A percentile compares a stretch with the other conserved stretches of the same genome.
These are phyloP conservation scores for Hyphodiscus hymeniophilus DNA, from an alignment of 495 filamentous ascomycete species.

Conservation along the genomic window DNA sequence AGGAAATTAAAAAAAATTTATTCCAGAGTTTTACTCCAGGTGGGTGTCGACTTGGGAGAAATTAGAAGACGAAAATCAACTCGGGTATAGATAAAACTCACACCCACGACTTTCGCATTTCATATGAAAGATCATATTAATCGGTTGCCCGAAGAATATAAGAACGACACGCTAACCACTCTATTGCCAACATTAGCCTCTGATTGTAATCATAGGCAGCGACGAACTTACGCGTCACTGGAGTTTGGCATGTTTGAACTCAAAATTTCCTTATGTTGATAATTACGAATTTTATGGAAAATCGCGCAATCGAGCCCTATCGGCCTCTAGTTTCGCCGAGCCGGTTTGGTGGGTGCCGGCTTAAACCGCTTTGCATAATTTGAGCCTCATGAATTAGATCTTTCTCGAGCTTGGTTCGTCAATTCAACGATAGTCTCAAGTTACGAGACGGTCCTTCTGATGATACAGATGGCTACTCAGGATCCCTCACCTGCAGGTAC, in stretches of 20 bases:
- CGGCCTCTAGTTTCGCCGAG: too few relatives aligned
- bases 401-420: neutral
- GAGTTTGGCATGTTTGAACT: slow-evolving; percentile 24
- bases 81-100: neutral
- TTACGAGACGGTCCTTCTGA: neutral
- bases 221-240: slow-evolving; percentile 28
- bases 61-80: neutral
- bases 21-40: slow-evolving; percentile 11
- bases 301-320: too few relatives aligned
- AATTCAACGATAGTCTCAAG: neutral
- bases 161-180: slow-evolving; percentile 30
- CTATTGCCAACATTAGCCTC: slow-evolving; percentile 17
- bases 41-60: slow-evolving; percentile 10
- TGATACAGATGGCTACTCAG: slow-evolving; percentile 13
- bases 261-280: slow-evolving; percentile 15
- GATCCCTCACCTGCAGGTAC: slow-evolving; percentile 1
- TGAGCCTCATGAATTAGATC: too few relatives aligned
- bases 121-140: slow-evolving; percentile 23
- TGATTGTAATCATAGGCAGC: slow-evolving; percentile 21
- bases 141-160: slow-evolving; percentile 24
- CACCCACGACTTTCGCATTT: slow-evolving; percentile 21
- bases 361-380: too few relatives aligned
- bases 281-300: slow-evolving; percentile 2
- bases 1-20: slow-evolving; percentile 1
- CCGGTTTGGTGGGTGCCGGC: too few relatives aligned